Conservation (phyloP, 1,139 yeast species). For the Taphrina pruni region DNA sequence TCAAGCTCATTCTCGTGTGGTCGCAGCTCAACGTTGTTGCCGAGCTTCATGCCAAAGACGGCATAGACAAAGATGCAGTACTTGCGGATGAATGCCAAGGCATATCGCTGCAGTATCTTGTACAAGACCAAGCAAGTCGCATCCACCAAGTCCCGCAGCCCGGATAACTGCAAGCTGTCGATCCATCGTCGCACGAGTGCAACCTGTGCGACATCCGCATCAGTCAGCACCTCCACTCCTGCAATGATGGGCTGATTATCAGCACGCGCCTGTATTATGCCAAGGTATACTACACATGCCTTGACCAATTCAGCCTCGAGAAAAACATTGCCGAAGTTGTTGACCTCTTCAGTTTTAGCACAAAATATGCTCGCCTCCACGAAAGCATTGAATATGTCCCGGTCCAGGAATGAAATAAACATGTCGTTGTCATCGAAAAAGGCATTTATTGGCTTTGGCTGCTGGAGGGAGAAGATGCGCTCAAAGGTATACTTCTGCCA, state of each 20-base stretch:
- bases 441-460: neutral
- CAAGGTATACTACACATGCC: slow-evolving; percentile 1
- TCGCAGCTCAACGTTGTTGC: slow-evolving; percentile 50
- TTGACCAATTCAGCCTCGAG: slow-evolving; percentile 31
- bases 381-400: slow-evolving; percentile 8
- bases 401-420: neutral
- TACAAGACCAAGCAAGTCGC: slow-evolving; percentile 4
- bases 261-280: neutral
- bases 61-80: slow-evolving; percentile 66
- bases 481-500: neutral
- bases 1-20: slow-evolving; percentile 59
- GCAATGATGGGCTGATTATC: neutral
- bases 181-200: neutral
- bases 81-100: slow-evolving; percentile 72
- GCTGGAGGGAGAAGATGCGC: slow-evolving; percentile 1
- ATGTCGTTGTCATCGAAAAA: neutral
- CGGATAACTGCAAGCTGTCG: neutral
- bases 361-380: slow-evolving; percentile 12
- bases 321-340: slow-evolving; percentile 9
- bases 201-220: neutral
- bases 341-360: neutral
- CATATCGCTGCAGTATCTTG: slow-evolving; percentile 58
- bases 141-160: slow-evolving; percentile 18
- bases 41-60: slow-evolving; percentile 62
- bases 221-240: neutral